Base-by-base conservation (phyloP, 139 green algal genomes). In the Auxenochlorella protothecoides region DNA sequence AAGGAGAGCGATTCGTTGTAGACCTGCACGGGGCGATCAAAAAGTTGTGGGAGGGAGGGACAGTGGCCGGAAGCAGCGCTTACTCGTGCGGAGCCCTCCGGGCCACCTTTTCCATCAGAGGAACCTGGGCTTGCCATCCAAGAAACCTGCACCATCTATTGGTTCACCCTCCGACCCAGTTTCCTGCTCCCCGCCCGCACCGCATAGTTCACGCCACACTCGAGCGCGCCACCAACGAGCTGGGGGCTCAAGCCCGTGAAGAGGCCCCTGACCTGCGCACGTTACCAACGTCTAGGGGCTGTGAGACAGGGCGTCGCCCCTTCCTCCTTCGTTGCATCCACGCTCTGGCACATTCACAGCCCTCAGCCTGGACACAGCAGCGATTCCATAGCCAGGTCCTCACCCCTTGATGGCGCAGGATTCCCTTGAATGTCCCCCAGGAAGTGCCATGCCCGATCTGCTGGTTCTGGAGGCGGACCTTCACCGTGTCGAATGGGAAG, bases 171-270 rank as follows among this genome's bases (percentile, higher is more conserved):
- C 27, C 27, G 27, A 44, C 27, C 27, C 27, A 44, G 27, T 44
- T 44, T 44, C 27, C 27, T 44, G 27, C 27, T 44, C 27, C 27
- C 27, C 27, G 27, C 27, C 27, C 27, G 27, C 14, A 74, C 78
- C 14, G 70, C 65, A 66, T 93, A 95, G 76, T 91, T 95, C 12
- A 94, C 72, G 0, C 86, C 89, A 3, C 85, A 94, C 68, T 95
- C 89, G 6, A 87, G 53, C 2, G 86, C 85, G n/a, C 87, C 89
- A 3, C 89, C 89, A 6, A 95, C 61, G 52, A 95, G 76, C 3
- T 89, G 89, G 2, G 86, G 72, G 8, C 77, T 75, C 61, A 95
- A 59, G 2, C 89, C 89, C 2, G 84, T 72, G 73, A 89, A 95
- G 27, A 93, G 75, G 2, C 84, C 83, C 5, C 77, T 68, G 0